These are phyloP conservation scores for Lactuca saligna DNA, from an alignment of 129 eudicot species.

Conservation along the genomic window DNA sequence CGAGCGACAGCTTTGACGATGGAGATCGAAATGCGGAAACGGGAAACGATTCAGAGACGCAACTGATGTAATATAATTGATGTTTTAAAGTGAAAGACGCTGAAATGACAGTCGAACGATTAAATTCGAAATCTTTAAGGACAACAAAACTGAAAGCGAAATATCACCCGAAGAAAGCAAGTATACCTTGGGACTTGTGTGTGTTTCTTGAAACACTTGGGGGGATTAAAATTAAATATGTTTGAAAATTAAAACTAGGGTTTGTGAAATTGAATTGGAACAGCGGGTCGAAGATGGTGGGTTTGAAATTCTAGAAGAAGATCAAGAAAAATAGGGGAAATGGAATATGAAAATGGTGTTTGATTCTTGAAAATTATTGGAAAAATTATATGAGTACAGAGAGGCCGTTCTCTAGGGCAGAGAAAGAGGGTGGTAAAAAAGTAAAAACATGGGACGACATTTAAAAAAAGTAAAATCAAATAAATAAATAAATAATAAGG, in stretches of 20 bases:
- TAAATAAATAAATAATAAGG: not conserved
- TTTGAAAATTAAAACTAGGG: slow-evolving; percentile 6
- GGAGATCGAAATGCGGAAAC: slow-evolving; percentile 16
- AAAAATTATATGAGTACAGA: slow-evolving; percentile 9
- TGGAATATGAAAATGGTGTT: not conserved
- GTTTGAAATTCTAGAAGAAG: slow-evolving; percentile 17
- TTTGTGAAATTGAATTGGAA: slow-evolving; percentile 15
- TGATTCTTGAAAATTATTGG: slow-evolving; percentile 18
- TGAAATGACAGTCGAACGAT: slow-evolving; percentile 27
- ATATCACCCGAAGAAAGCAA: slow-evolving; percentile 23
- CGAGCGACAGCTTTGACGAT: not conserved
- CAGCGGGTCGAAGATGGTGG: slow-evolving; percentile 17
- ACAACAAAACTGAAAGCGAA: slow-evolving; percentile 26
- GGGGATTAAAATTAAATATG: not conserved
- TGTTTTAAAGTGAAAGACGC: slow-evolving; percentile 19
- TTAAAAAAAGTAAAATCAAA: not conserved
- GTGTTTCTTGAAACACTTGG: not conserved
- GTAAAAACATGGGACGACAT: not conserved
- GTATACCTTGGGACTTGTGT: not conserved
- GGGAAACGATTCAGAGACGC: slow-evolving; percentile 3
- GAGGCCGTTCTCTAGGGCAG: slow-evolving; percentile 16
- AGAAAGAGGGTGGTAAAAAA: slow-evolving; percentile 1
- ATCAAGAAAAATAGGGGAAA: slow-evolving; percentile 1
- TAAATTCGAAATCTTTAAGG: slow-evolving; percentile 2
- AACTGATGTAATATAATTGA: not conserved